Base-by-base conservation (phyloP, 768 basidiomycete species). In the Coprinellus aureogranulatus region DNA sequence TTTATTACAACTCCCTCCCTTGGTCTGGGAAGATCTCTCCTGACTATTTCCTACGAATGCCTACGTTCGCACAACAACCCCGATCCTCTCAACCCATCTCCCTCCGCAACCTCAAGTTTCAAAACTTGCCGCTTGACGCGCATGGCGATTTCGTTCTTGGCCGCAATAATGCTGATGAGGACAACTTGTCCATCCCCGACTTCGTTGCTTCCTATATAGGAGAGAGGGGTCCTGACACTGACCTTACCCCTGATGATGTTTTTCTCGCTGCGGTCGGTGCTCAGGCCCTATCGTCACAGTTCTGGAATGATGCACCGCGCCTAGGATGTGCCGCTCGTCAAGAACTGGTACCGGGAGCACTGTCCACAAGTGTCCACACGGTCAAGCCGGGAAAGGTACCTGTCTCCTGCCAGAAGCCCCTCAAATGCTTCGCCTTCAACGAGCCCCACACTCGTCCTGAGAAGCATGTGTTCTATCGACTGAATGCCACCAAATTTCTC, bases 401-500 rank as follows among this genome's bases (percentile, higher is more conserved):
- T 60, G 97, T 99, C 0, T 98, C 96, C 34, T 98, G 98, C 69
- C 97, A 99, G 79, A 99, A 99, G 75, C 79, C 98, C 28, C 80
- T 96, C 58, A 99, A 99, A 73, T 89, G 90, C 69, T 98, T 81
- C 72, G 97, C 98, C 18, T 79, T 98, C 64, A 99, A 99, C 70
- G 94, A 95, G 71, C 80, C 98, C 42, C 87, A 91, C 66, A 88
- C 88, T 54, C 81, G 91, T 46, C 82, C 88, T 4, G 94, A 97
- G 72, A 98, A 97, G 77, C 97, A 95, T 68, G 70, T 98, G 50
- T 98, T 99, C 83, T 82, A 93, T 44, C 92, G 94, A 68, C 79
- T 94, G 57, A 98, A 98, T 74, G 89, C 92, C n/a, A 99, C 97
- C 58, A 98, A 98, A 74, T 99, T 99, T 77, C 98, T 99, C 87